These are phyloP conservation scores for Aureobasidium sp. DNA, from an alignment of 2,329 filamentous ascomycete genomes.

Conservation along the genomic window DNA sequence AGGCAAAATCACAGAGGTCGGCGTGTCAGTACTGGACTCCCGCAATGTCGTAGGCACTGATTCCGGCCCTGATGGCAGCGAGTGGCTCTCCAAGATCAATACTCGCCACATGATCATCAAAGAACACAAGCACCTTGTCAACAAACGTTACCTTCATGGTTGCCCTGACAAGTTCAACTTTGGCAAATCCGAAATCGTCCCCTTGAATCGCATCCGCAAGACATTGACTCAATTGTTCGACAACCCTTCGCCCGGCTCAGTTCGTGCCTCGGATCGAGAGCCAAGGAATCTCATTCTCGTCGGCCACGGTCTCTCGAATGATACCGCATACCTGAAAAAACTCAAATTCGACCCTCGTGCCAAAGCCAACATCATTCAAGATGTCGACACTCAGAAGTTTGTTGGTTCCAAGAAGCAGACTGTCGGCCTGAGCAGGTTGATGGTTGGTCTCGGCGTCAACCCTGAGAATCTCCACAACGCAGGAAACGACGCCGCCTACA, in stretches of 20 bases:
- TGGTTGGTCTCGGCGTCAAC: conserved; percentile 10
- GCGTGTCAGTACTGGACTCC: conserved; percentile 22
- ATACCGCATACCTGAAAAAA: conserved; percentile 16
- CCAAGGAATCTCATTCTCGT: conserved; percentile 19
- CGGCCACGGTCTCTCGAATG: conserved; percentile 19
- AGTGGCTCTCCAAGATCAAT: conserved; percentile 18
- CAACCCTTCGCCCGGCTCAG: not conserved
- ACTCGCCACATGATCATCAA: conserved; percentile 20
- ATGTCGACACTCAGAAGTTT: conserved; percentile 19
- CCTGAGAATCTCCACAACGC: conserved; percentile 16
- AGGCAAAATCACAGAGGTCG: conserved; percentile 23
- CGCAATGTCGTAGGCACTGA: conserved; percentile 12
- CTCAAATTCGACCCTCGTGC: conserved; percentile 14
- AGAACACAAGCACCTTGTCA: conserved; percentile 19
- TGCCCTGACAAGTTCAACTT: conserved; percentile 23
- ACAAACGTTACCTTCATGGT: conserved; percentile 19
- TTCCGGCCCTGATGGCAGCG: not conserved
- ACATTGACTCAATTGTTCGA: conserved; percentile 13
- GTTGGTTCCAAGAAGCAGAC: conserved; percentile 16
- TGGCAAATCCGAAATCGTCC: conserved; percentile 18
- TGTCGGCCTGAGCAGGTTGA: conserved; percentile 16
- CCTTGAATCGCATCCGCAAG: conserved; percentile 12
- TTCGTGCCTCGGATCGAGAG: conserved; percentile 2
- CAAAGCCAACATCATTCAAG: conserved; percentile 13
- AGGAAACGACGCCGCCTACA: conserved; percentile 18